Evolutionary conservation across 2,329 filamentous ascomycete species (phyloP), one percentile per base, ranked within the genome.

Genomic region (Aschersonia sp.): DNA sequence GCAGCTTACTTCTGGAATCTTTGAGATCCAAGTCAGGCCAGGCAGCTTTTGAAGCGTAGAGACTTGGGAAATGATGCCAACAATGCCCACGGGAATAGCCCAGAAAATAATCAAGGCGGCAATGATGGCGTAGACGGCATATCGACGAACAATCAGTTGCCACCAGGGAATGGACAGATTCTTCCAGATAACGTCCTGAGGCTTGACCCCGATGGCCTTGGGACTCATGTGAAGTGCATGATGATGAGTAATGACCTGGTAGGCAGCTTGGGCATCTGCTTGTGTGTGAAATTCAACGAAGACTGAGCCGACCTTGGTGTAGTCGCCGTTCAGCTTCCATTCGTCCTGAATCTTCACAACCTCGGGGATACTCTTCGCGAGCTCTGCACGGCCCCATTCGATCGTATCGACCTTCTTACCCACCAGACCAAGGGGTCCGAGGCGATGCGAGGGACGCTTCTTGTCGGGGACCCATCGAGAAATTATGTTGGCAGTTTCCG

Each of bases 211-310:
- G 48, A 90, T 89, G 58, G 82, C 87, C 32, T 87, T 81, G 44
- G 88, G 87, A 29, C 83, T 78, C 83, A 95, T 88, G 63, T 88
- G 85, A 42, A 90, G 70, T 31, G 85, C 81, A 48, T 85, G 78
- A 61, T 92, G 86, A 65, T 92, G 86, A 6, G 87, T 78, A 31
- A 94, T 71, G 22, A 79, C 82, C 64, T 96, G 89, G 64, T 76
- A 94, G 30, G 90, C 89, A 49, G 75, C 71, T 63, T 98, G 90
- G 7, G 92, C 92, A 51, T 87, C 85, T 30, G 81, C 76, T 60
- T 94, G 86, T 4, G 77, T 80, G 53, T 78, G 75, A 59, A 95
- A 98, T 60, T 97, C 89, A 53, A 98, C 85, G 57, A 98, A 97
- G n/a, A 92, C 83, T 4, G 88, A 82, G 46, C 78, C 78, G 47